Percentiles rank a stretch among this genome's conserved stretches.
These are phyloP conservation scores for Mycena sanguinolenta DNA, from an alignment of 768 basidiomycete species.

Conservation along the genomic window DNA sequence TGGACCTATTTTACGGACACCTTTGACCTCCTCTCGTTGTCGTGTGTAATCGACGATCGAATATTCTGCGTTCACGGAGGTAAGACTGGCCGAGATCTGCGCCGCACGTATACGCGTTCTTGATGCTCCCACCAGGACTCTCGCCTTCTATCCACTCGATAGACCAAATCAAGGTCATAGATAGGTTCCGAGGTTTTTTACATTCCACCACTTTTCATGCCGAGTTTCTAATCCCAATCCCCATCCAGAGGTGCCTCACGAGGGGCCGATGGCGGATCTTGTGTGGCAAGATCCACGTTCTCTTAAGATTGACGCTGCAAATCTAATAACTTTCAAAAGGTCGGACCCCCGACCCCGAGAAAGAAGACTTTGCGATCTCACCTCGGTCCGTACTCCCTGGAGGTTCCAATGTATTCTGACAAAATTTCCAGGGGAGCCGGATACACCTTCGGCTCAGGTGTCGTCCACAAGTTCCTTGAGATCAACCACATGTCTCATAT, in stretches of 20 bases:
- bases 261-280: slow-evolving; percentile 99
- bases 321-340: slow-evolving; percentile 14
- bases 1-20: slow-evolving; percentile 99
- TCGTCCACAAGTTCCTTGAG: slow-evolving; percentile 97
- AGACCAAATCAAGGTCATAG: slow-evolving; percentile 33
- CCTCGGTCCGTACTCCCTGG: slow-evolving; percentile 76
- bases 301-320: neutral
- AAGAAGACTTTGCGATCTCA: slow-evolving; percentile 99
- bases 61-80: slow-evolving; percentile 99
- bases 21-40: slow-evolving; percentile 98
- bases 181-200: slow-evolving; percentile 59
- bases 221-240: slow-evolving; percentile 10
- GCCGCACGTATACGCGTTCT: neutral
- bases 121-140: slow-evolving; percentile 68
- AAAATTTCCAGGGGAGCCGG: slow-evolving; percentile 84
- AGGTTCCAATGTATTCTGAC: slow-evolving; percentile 28
- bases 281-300: slow-evolving; percentile 72
- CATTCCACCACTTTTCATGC: slow-evolving; percentile 7
- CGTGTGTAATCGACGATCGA: slow-evolving; percentile 97
- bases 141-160: slow-evolving; percentile 79
- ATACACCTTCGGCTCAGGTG: slow-evolving; percentile 97
- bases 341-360: slow-evolving; percentile 96
- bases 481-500: slow-evolving; percentile 98
- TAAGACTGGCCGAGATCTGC: slow-evolving; percentile 45
- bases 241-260: slow-evolving; percentile 89